Evolutionary conservation across 2,329 filamentous ascomycete species (phyloP).

Genomic region (Talaromyces sp.): DNA sequence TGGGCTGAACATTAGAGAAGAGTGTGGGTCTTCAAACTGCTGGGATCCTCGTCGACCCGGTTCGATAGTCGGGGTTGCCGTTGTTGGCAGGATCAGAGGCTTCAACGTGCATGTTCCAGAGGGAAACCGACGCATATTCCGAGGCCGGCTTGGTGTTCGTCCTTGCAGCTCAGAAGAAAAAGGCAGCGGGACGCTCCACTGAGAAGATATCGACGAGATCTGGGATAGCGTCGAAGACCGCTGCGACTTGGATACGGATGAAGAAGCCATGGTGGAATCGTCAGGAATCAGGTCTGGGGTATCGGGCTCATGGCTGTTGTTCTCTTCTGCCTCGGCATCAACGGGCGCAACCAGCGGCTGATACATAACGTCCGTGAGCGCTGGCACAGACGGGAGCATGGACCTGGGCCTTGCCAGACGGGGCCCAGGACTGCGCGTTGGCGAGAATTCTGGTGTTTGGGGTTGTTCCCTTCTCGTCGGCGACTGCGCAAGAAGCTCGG

Average conservation of each 20-base stretch:
- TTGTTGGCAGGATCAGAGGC: constrained; percentile 27
- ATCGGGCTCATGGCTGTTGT: neutral
- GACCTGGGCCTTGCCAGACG: constrained; percentile 15
- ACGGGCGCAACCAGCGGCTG: neutral
- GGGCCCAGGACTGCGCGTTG: constrained; percentile 10
- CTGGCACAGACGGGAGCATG: constrained; percentile 14
- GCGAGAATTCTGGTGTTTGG: constrained; percentile 16
- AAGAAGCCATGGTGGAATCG: constrained; percentile 5
- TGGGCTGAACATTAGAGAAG: constrained; percentile 7
- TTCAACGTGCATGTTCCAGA: constrained; percentile 31
- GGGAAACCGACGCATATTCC: constrained; percentile 30
- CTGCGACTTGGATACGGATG: constrained; percentile 18
- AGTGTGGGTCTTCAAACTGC: neutral
- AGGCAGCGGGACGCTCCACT: constrained; percentile 20
- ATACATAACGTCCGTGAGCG: constrained; percentile 1
- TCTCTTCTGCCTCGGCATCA: neutral
- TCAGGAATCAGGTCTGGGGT: constrained; percentile 6
- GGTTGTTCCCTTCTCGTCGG: constrained; percentile 19
- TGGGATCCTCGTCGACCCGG: constrained; percentile 3
- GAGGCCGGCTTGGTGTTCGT: constrained; percentile 18
- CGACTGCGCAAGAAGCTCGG: constrained; percentile 32
- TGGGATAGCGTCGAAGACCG: constrained; percentile 22
- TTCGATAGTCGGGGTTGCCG: constrained; percentile 7
- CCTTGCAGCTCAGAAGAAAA: constrained; percentile 19
- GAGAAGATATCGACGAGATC: constrained; percentile 17